Percentiles rank a stretch among this genome's conserved stretches.
Conservation (phyloP, 2,329 filamentous ascomycete species). For the Fusarium hostae region DNA sequence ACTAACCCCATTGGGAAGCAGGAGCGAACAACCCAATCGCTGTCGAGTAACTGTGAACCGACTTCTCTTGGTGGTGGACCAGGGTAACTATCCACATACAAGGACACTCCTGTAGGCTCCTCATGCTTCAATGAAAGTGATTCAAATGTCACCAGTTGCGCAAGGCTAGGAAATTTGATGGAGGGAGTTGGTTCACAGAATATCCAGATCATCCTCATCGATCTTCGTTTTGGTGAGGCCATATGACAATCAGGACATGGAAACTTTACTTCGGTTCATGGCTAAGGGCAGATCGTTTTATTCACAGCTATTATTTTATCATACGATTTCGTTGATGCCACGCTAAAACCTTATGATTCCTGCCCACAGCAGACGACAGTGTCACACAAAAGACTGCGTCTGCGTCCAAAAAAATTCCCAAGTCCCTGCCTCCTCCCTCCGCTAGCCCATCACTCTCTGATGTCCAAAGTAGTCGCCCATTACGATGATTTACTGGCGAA, state of each 20-base stretch:
- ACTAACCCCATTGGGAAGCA: not conserved
- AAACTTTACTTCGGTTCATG: too few relatives aligned
- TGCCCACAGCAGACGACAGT: fast-evolving
- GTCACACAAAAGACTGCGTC: not conserved
- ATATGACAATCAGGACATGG: too few relatives aligned
- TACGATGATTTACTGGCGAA: not conserved
- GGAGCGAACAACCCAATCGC: constrained; percentile 10
- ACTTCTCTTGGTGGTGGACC: not conserved
- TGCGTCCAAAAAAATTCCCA: not conserved
- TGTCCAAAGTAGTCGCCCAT: not conserved
- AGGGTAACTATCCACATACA: not conserved
- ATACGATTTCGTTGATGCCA: too few relatives aligned
- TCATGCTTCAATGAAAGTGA: not conserved
- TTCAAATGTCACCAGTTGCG: not conserved
- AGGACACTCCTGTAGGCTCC: not conserved
- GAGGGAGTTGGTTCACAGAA: not conserved
- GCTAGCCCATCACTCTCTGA: not conserved
- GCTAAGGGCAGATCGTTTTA: not conserved
- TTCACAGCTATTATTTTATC: not conserved
- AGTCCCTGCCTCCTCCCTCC: not conserved
- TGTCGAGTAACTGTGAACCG: fast-evolving
- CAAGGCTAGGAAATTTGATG: not conserved
- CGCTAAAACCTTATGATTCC: not conserved
- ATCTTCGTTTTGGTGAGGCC: not conserved
- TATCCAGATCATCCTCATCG: not conserved